These are phyloP conservation scores for Hygrophila difformis DNA, from an alignment of 257 asterid species.

Conservation along the genomic window DNA sequence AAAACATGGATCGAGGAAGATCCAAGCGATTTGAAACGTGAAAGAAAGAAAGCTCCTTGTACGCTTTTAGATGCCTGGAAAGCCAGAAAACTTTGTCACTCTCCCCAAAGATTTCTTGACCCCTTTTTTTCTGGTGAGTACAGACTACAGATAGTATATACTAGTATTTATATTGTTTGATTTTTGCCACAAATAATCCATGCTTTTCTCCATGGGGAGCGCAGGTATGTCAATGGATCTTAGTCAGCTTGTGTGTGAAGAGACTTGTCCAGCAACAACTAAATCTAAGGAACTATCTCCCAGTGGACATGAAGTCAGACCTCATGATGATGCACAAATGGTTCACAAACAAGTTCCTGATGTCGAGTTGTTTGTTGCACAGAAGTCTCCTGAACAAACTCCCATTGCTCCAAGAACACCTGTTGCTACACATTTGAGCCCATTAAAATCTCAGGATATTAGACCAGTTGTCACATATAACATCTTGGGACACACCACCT, in stretches of 20 bases:
- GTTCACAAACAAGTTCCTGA: slow-evolving; percentile 8
- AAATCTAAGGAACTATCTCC: slow-evolving; percentile 13
- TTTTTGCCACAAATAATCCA: slow-evolving; percentile 7
- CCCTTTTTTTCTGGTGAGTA: slow-evolving; percentile 58
- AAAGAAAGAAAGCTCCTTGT: slow-evolving; percentile 32
- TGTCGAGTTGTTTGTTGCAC: slow-evolving; percentile 19
- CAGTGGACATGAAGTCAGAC: slow-evolving; percentile 9
- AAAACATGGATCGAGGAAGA: slow-evolving; percentile 41
- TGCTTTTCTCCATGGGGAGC: slow-evolving; percentile 12
- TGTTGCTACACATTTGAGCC: slow-evolving; percentile 25
- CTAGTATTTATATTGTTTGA: not conserved
- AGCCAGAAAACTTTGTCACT: slow-evolving; percentile 27
- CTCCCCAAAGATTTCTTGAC: slow-evolving; percentile 47
- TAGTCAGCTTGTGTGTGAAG: slow-evolving; percentile 17
- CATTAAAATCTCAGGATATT: slow-evolving; percentile 33
- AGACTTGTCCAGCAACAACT: slow-evolving; percentile 14
- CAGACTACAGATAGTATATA: too few relatives aligned
- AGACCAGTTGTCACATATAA: slow-evolving; percentile 24
- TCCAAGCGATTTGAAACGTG: slow-evolving; percentile 39
- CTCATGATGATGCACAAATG: slow-evolving; percentile 12
- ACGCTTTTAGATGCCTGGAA: slow-evolving; percentile 46
- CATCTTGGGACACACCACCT: slow-evolving; percentile 25
- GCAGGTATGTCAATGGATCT: slow-evolving; percentile 39
- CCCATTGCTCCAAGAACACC: slow-evolving; percentile 68
- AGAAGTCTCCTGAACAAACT: slow-evolving; percentile 24